phyloP scores from a whole-genome alignment of 2,329 filamentous ascomycete species.

The Aspergillus pseudoglaucus region DNA sequence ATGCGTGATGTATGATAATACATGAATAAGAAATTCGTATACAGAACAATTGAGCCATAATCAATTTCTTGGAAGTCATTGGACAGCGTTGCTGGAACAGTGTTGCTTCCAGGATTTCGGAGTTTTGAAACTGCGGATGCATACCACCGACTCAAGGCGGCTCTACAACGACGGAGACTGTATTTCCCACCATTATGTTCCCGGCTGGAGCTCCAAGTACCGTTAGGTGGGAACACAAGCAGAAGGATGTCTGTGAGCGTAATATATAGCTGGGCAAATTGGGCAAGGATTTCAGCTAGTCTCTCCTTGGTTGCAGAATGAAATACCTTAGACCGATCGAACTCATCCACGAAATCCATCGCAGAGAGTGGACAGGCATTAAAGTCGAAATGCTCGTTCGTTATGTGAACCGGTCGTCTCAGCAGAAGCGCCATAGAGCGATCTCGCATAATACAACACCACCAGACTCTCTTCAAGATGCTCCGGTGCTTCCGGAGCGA shows the following conservation, averaged over 20 bases:
- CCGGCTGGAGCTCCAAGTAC: background rate
- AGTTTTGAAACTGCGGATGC: background rate
- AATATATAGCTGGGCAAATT: background rate
- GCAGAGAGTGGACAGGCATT: too few relatives aligned
- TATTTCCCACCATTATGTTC: background rate
- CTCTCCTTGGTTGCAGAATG: background rate
- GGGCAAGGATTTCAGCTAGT: background rate
- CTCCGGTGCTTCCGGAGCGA: too few relatives aligned
- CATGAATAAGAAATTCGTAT: background rate
- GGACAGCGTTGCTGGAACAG: background rate
- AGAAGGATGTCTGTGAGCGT: background rate
- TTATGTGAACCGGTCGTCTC: too few relatives aligned
- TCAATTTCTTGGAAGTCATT: background rate
- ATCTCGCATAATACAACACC: too few relatives aligned
- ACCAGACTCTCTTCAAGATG: too few relatives aligned
- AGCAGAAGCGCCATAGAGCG: too few relatives aligned
- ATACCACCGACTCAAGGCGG: background rate
- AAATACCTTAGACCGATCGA: too few relatives aligned
- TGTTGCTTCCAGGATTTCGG: background rate
- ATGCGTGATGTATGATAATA: background rate
- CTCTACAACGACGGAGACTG: background rate
- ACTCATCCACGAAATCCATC: too few relatives aligned
- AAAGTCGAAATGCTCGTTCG: too few relatives aligned
- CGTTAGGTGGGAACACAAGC: background rate
- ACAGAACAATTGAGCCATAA: background rate